Base-by-base conservation (phyloP, 2,329 filamentous ascomycete genomes). In the Cercospora zeina region DNA sequence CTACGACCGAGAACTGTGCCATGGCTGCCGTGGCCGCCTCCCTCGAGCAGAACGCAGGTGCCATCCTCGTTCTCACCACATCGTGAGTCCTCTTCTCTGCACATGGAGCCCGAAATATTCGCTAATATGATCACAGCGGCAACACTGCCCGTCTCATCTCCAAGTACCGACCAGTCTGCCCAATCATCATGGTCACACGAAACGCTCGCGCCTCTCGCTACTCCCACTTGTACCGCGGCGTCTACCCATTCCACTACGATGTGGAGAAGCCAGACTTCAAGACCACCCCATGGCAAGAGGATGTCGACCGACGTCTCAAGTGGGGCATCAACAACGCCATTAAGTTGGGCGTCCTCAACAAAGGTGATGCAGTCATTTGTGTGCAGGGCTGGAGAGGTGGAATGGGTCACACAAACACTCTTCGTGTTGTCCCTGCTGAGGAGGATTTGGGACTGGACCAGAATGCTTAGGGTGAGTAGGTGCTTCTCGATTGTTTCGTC, bases 131-230 rank as follows among this genome's bases (percentile, higher is more conserved):
- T 27, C 34, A 21, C 68, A 87, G 93, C 70, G 95, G 95, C 75
- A 90, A 91, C 74, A 97, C 93, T 69, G 95, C 95, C 64, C 92
- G 95, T 73, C 88, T 97, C 66, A 84, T 97, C 70, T 96, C 93
- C 82, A 99, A 99, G 84, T 99, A 97, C 83, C 90, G 95, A 75
- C 95, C 95, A 56, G 93, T 97, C 68, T 97, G 93, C 86, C 95
- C 95, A 72, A 97, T 99, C 81, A 93, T 99, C 84, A 97, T 97
- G 93, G 90, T 99, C 68, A 96, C 93, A 68, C 89, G 95, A 73
- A 96, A 89, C 77, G 80, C 87, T 54, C 87, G 85, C 68, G 91
- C 95, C 57, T 89, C 92, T 64, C 86, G 95, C 70, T 97, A 95
- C 79, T 89, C 87, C 69, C 95, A 99, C 79, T 81, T 99, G 77